Base-by-base conservation (phyloP, 768 basidiomycete genomes). In the Dictyophora rubrovolvata region DNA sequence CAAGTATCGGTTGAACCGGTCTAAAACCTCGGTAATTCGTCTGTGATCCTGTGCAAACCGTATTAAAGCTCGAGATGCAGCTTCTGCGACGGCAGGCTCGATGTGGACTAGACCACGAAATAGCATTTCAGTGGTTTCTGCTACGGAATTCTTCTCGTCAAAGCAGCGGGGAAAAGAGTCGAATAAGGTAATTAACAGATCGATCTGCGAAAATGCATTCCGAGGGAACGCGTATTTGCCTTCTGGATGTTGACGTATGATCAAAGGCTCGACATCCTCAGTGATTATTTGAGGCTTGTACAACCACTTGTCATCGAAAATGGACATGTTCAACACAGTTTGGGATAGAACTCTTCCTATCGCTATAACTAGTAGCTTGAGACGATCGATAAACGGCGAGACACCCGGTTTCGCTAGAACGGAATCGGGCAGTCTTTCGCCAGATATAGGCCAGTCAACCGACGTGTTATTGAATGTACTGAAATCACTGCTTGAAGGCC, bases 291-390 rank as follows among this genome's bases (percentile, higher is more conserved):
- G 53, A 84, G 57, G 70, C 50, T 84, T 81, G 18, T 80, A 75
- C 54, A 82, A 78, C 85, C 86, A 91, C 64, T 90, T 86, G 8
- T 93, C 87, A 60, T 96, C 93, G 58, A 92, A 85, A 33, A 94
- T 75, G 16, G 85, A 84, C 84, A 94, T 88, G 37, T 76, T 72
- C 1, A 87, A 88, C 7, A 90, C 81, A 4, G 77, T 68, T 57
- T 83, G 81, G 65, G 79, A 79, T 65, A 84, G 89, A 7, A 79
- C 64, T 4, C 72, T 72, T 0, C 85, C 80, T 49, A 93, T 77
- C 46, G 72, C 71, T 12, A 77, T 79, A 1, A 91, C 71, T 1
- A 79, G 76, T 0, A 78, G 71, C 14, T 81, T 80, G 62, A 78
- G 80, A 20, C 84, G 79, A 22, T 87, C 84, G 55, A 89, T 74